These are phyloP conservation scores for Echites panduratus DNA, from an alignment of 257 asterid species.

Conservation along the genomic window DNA sequence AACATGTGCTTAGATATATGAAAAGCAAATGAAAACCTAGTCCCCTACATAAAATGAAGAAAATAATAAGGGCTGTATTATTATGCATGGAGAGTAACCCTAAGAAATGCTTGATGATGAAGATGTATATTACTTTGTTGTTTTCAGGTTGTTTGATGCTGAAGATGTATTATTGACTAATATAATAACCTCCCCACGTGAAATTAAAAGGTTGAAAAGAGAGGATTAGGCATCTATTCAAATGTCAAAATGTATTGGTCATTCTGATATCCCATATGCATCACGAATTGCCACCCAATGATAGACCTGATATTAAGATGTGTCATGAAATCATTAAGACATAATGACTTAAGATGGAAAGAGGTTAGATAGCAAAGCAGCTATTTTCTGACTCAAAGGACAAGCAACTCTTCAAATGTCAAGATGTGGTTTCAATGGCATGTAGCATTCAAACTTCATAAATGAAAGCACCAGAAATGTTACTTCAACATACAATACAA, in stretches of 20 bases:
- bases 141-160: background rate
- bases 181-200: background rate
- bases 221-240: background rate
- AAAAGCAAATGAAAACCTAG: background rate
- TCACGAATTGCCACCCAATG: background rate
- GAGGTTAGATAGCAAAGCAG: background rate
- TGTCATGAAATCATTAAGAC: background rate
- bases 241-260: background rate
- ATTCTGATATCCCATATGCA: background rate
- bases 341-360: background rate
- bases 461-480: background rate
- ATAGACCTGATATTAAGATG: background rate
- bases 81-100: background rate
- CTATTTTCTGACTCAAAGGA: background rate
- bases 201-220: background rate
- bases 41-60: background rate
- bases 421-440: too few relatives aligned
- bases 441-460: background rate
- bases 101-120: background rate
- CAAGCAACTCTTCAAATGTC: background rate
- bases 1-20: background rate
- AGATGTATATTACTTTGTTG: background rate
- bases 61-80: background rate
- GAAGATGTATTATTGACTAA: background rate
- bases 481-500: background rate